phyloP scores from a whole-genome alignment of 768 basidiomycete species.

The Suillus variegatus region DNA sequence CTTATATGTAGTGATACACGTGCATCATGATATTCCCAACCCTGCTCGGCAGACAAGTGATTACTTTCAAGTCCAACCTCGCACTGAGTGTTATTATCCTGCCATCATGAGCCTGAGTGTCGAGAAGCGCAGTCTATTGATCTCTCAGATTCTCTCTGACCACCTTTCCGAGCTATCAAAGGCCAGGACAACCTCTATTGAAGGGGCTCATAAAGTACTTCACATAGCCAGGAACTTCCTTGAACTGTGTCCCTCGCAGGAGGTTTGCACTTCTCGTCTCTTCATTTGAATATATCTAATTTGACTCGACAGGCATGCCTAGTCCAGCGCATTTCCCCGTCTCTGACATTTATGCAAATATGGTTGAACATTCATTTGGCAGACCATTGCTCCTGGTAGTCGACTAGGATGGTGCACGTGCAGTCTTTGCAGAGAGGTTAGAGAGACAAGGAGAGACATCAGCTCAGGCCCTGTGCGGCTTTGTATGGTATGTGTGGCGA shows the following conservation, averaged over 20 bases:
- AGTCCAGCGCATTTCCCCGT: constrained; percentile 72
- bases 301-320: constrained; percentile 51
- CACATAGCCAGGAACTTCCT: constrained; percentile 44
- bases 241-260: constrained; percentile 62
- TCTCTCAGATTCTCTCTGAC: constrained; percentile 68
- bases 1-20: too few relatives aligned
- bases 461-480: constrained; percentile 72
- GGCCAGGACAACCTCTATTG: constrained; percentile 49
- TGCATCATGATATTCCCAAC: too few relatives aligned
- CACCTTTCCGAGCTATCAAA: constrained; percentile 61
- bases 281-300: neutral
- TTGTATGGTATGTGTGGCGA: constrained; percentile 47
- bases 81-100: neutral
- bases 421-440: constrained; percentile 73
- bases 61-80: too few relatives aligned
- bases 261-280: constrained; percentile 41
- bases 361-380: constrained; percentile 21
- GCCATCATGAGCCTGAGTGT: constrained; percentile 20
- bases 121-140: constrained; percentile 56
- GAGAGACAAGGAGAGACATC: constrained; percentile 68
- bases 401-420: constrained; percentile 82
- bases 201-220: constrained; percentile 69
- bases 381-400: constrained; percentile 79
- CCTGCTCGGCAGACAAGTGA: too few relatives aligned
- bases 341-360: constrained; percentile 56